These are phyloP conservation scores for Chalaropsis ovoidea DNA, from an alignment of 2,329 filamentous ascomycete genomes.

Conservation along the genomic window DNA sequence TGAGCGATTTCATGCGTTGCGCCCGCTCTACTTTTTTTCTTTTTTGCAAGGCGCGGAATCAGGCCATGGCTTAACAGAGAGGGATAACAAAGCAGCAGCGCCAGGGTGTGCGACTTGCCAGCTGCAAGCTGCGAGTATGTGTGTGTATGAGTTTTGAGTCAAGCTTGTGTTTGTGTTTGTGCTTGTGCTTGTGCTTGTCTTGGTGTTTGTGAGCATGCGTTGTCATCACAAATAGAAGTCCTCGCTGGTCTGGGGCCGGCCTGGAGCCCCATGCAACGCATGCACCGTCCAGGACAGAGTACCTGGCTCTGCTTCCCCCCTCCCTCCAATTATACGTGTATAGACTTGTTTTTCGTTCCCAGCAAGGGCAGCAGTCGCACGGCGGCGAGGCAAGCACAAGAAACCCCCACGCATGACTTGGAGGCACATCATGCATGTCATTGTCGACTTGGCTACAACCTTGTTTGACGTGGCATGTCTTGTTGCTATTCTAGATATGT, in stretches of 20 bases:
- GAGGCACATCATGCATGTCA: neutral
- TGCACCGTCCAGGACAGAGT: neutral
- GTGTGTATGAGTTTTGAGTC: neutral
- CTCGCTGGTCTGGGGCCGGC: neutral
- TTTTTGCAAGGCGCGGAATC: neutral
- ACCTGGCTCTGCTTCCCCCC: neutral
- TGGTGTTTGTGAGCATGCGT: neutral
- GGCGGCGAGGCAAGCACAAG: neutral
- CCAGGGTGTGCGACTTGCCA: neutral
- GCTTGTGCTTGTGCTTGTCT: neutral
- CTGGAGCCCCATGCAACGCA: neutral
- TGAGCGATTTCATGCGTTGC: conserved; percentile 4
- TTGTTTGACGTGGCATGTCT: too few relatives aligned
- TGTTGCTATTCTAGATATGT: too few relatives aligned
- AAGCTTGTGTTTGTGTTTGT: neutral
- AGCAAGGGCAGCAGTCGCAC: too few relatives aligned
- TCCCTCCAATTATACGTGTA: too few relatives aligned
- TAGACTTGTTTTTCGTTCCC: neutral
- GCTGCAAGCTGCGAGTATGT: neutral
- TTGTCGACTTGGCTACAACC: neutral
- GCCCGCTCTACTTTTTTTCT: neutral
- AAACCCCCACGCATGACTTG: neutral
- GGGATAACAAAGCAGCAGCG: neutral
- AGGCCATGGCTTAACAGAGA: neutral
- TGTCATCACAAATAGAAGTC: neutral